Evolutionary conservation across 257 asterid species (phyloP), one percentile per base, ranked within the genome.

Genomic region (Penstemon barbatus): DNA sequence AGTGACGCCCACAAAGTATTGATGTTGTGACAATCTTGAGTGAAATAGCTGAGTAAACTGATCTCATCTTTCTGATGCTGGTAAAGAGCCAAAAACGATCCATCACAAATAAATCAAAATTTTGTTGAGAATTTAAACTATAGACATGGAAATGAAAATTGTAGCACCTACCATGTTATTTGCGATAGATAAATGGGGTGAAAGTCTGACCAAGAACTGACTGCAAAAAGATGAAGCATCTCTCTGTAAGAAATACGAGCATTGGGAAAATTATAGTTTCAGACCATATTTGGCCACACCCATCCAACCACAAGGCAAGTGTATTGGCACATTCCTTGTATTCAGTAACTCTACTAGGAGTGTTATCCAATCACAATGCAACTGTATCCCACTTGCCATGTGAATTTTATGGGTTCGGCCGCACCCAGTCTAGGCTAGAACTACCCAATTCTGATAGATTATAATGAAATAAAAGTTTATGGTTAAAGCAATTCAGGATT

Each of bases 1-100:
- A 93, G 96, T 37, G 90, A 81, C 42, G 99, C 99, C 99, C 99
- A 93, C 74, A 93, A 72, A 64, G 80, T 72, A 83, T 93, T 90
- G 78, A 93, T 89, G 78, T 90, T 90, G 69, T 86, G 91, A 58
- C 77, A 83, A 68, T 80, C 89, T 67, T 65, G 78, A 68, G 75
- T 65, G 65, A 77, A 73, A 72, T 68, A 66, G 65, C 65, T 74
- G 13, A 66, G 68, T 61, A 65, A 82, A 70, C 66, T 71, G 50
- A 59, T 37, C 70, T 67, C 74, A 51, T 85, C 81, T 52, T 33
- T 73, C 56, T 79, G 85, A 73, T 79, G 74, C 95, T 84, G 89
- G 73, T 71, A 80, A 80, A 57, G 40, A 64, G 68, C 76, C 12
- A 62, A 68, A 69, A 56, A 70, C 44, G 37, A 55, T 37, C 49